Evolutionary conservation across 495 filamentous ascomycete genomes (phyloP).

Genomic region (Neurospora tetrasperma): DNA sequence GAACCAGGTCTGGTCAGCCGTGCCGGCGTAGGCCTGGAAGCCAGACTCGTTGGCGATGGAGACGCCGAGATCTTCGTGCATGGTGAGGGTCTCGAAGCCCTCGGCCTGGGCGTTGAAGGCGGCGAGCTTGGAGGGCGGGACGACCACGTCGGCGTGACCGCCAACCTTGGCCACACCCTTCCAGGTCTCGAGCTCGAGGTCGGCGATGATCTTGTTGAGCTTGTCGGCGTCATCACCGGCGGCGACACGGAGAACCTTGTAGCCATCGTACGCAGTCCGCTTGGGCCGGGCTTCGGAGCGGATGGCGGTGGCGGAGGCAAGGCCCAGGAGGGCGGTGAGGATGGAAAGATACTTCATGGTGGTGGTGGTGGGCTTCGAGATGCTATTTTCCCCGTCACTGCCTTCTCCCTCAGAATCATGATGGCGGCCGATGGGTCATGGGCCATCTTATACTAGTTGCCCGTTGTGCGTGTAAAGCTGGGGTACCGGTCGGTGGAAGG

Average conservation of each 20-base stretch:
- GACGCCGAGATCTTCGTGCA: slow-evolving; percentile 23
- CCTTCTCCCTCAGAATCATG: neutral
- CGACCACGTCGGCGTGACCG: slow-evolving; percentile 19
- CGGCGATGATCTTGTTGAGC: slow-evolving; percentile 14
- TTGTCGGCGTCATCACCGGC: slow-evolving; percentile 15
- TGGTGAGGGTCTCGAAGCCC: slow-evolving; percentile 14
- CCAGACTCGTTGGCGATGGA: slow-evolving; percentile 17
- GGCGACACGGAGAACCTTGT: slow-evolving; percentile 21
- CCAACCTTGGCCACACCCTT: slow-evolving; percentile 18
- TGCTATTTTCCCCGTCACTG: neutral
- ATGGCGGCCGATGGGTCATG: neutral
- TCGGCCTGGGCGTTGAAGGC: slow-evolving; percentile 13
- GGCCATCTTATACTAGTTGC: neutral
- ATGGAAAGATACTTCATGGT: slow-evolving; percentile 11
- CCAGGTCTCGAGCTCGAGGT: slow-evolving; percentile 22
- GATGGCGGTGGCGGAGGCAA: slow-evolving; percentile 8
- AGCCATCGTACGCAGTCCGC: slow-evolving; percentile 19
- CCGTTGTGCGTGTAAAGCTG: neutral
- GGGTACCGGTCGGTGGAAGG: neutral
- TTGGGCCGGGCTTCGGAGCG: slow-evolving; percentile 1
- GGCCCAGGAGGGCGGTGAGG: slow-evolving; percentile 7
- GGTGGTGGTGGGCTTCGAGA: neutral
- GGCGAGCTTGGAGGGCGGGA: slow-evolving; percentile 15
- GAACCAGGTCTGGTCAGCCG: slow-evolving; percentile 36
- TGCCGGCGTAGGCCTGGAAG: slow-evolving; percentile 15